phyloP scores from a whole-genome alignment of 306 rosid genomes.

The Aeschynomene evenia region DNA sequence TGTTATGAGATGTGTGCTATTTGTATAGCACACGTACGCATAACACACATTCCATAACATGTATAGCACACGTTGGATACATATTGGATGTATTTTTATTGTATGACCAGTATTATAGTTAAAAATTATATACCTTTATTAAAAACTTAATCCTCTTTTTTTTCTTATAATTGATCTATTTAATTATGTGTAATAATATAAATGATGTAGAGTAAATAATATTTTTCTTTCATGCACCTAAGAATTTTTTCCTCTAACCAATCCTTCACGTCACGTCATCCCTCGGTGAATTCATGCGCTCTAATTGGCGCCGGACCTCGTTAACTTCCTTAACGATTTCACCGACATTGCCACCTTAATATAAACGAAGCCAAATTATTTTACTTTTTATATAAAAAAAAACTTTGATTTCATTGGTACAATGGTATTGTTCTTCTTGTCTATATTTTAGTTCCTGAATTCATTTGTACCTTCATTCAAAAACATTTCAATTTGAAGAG shows the following conservation, averaged over 20 bases:
- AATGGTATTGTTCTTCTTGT: background rate
- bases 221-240: too few relatives aligned
- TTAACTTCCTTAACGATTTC: conserved; percentile 41
- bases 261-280: conserved; percentile 34
- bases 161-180: too few relatives aligned
- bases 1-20: too few relatives aligned
- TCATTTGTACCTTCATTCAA: background rate
- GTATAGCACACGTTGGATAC: too few relatives aligned
- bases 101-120: too few relatives aligned
- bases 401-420: conserved; percentile 4
- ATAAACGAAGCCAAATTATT: background rate
- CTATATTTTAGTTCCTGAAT: background rate
- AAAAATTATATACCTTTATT: too few relatives aligned
- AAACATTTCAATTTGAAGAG: background rate
- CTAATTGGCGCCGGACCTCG: background rate
- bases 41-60: too few relatives aligned
- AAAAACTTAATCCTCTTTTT: too few relatives aligned
- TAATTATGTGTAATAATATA: too few relatives aligned
- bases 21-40: too few relatives aligned
- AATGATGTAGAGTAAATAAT: too few relatives aligned
- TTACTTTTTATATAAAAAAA: background rate
- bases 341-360: conserved; percentile 1
- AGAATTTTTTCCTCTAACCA: conserved; percentile 5
- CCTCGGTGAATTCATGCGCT: background rate
- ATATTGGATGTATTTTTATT: too few relatives aligned